Conservation (phyloP, 257 asterid genomes). For the Gentiana straminea region DNA sequence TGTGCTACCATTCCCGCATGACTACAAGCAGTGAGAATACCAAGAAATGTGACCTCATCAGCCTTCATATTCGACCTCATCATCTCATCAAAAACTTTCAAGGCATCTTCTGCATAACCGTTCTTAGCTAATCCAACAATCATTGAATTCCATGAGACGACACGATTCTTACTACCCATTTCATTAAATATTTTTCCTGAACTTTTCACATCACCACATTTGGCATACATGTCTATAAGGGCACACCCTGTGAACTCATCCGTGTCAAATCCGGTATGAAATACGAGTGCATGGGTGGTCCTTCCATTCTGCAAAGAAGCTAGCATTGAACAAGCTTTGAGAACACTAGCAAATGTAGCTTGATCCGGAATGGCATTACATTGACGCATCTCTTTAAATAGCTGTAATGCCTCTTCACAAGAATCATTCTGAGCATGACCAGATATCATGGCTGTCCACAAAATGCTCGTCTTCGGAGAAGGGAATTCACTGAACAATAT, state of each 20-base stretch:
- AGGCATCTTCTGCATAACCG: slow-evolving; percentile 59
- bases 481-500: slow-evolving; percentile 71
- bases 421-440: slow-evolving; percentile 39
- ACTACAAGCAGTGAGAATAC: slow-evolving; percentile 83
- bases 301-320: slow-evolving; percentile 63
- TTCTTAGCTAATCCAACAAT: slow-evolving; percentile 83
- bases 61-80: slow-evolving; percentile 35
- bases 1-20: slow-evolving; percentile 74
- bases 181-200: slow-evolving; percentile 53
- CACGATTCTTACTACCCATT: slow-evolving; percentile 51
- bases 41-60: slow-evolving; percentile 83
- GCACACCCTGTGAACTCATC: slow-evolving; percentile 74
- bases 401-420: slow-evolving; percentile 43
- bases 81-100: slow-evolving; percentile 64
- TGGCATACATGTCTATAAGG: slow-evolving; percentile 91
- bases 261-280: slow-evolving; percentile 48
- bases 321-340: slow-evolving; percentile 60
- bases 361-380: slow-evolving; percentile 64
- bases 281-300: slow-evolving; percentile 51
- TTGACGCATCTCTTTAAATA: slow-evolving; percentile 61
- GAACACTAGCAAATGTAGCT: slow-evolving; percentile 76
- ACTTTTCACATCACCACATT: slow-evolving; percentile 76
- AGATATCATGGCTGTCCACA: slow-evolving; percentile 91
- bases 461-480: slow-evolving; percentile 50
- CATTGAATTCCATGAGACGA: slow-evolving; percentile 83